Percentiles rank a stretch among this genome's conserved stretches.
Conservation (phyloP, 1,284 basidiomycete genomes). For the Gomphus sp. region DNA sequence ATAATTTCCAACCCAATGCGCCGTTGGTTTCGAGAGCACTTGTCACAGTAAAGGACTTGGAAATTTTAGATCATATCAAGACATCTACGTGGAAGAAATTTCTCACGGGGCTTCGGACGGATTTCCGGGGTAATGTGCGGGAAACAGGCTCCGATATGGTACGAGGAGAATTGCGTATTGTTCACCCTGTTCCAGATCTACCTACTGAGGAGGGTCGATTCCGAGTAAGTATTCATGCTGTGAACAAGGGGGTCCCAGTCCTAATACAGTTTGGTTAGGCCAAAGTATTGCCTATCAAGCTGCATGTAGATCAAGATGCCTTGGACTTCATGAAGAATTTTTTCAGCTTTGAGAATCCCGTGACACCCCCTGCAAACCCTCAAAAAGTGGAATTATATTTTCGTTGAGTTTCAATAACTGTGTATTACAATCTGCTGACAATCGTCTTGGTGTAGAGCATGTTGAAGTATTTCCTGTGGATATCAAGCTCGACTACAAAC, state of each 20-base stretch:
- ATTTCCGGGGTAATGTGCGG: conserved; percentile 76
- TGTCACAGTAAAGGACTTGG: conserved; percentile 59
- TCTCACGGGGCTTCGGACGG: conserved; percentile 74
- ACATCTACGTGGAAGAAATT: conserved; percentile 99
- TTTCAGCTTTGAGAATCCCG: conserved; percentile 75
- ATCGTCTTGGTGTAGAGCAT: conserved; percentile 42
- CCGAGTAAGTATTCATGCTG: conserved; percentile 42
- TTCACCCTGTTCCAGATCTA: conserved; percentile 60
- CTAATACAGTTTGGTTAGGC: conserved; percentile 37
- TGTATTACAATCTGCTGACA: neutral
- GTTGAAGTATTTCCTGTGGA: conserved; percentile 87
- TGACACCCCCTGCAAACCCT: conserved; percentile 24
- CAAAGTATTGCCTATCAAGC: conserved; percentile 80
- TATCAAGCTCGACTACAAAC: conserved; percentile 97
- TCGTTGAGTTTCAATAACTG: conserved; percentile 36
- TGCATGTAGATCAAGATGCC: conserved; percentile 98
- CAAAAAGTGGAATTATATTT: conserved; percentile 57
- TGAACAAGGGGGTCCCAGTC: neutral
- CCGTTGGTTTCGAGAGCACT: conserved; percentile 57
- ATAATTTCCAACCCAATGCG: conserved; percentile 50
- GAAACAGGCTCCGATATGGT: conserved; percentile 93
- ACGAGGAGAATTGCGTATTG: conserved; percentile 69
- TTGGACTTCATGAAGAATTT: conserved; percentile 97
- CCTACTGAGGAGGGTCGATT: conserved; percentile 74
- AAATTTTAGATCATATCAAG: conserved; percentile 96